These are phyloP conservation scores for Fraxinus cuspidata DNA, from an alignment of 257 asterid species.

Conservation along the genomic window DNA sequence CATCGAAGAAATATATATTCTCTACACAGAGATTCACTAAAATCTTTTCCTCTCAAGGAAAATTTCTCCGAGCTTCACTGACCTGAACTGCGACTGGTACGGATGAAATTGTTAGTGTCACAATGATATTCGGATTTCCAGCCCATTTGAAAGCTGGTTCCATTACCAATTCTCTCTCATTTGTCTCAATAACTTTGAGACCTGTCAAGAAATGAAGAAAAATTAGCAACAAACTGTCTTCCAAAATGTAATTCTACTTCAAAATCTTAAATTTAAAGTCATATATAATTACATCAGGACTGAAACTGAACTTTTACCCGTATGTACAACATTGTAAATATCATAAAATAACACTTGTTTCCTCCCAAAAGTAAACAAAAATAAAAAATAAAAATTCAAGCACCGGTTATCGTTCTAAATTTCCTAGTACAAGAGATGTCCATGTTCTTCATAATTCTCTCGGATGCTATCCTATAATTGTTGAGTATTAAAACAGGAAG, in stretches of 20 bases:
- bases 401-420: neutral
- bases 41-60: constrained; percentile 3
- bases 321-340: neutral
- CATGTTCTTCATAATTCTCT: neutral
- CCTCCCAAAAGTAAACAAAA: neutral
- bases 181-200: constrained; percentile 74
- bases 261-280: neutral
- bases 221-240: neutral
- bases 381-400: neutral
- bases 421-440: neutral
- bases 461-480: neutral
- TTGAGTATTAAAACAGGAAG: neutral
- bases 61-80: constrained; percentile 23
- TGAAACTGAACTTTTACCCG: neutral
- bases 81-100: constrained; percentile 63
- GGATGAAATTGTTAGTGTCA: constrained; percentile 52
- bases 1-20: constrained; percentile 10
- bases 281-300: neutral
- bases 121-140: constrained; percentile 72
- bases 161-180: constrained; percentile 80
- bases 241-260: neutral
- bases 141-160: constrained; percentile 88
- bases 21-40: constrained; percentile 1
- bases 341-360: neutral
- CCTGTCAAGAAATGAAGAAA: constrained; percentile 43